Evolutionary conservation across 139 green algal species (phyloP), one percentile per base, ranked within the genome.

Genomic region (Gonium pectorale): DNA sequence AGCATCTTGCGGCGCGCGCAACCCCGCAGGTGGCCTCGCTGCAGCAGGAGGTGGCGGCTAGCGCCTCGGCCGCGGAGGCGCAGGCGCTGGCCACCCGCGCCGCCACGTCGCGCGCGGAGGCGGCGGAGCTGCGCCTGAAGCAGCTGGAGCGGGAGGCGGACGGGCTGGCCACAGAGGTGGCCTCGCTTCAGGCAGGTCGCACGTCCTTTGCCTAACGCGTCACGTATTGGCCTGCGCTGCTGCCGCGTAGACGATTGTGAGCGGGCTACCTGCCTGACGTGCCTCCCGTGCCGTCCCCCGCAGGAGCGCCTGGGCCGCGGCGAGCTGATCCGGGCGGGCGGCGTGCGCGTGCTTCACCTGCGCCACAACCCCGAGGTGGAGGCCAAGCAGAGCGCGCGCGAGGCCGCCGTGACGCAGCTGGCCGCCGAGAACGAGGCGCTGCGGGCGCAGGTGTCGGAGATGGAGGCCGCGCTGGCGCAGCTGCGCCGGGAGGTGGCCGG

Each of bases 281-380:
- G n/a, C n/a, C n/a, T n/a, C n/a, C n/a, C n/a, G n/a, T n/a, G n/a
- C n/a, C 54, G 40, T 40, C 54, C 64, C 64, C 26, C 72, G 46
- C 74, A 95, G 89, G 88, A 93, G 78, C 90, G 91, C 54, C 46
- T 97, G 74, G 92, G 90, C 6, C 81, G 85, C 4, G 95, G 95
- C 19, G 93, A 97, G 59, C 95, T 90, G 77, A 89, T 94, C 70
- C 72, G 85, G 6, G 79, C 72, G 22, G 86, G 74, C 67, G 95
- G 90, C 24, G 49, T 89, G 33, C 89, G 90, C 5, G 93, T 98
- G 64, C 75, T 98, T 79, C 95, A 98, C 89, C 80, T 97, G 52
- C 89, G 91, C 79, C 81, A 82, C 79, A 97, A 97, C 88, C 95
- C 95, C 0, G 91, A 96, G 77, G 82, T 89, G n/a, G 70, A 74